Evolutionary conservation across 2,329 filamentous ascomycete species (phyloP).

Genomic region (Microcyclospora tardicrescens): DNA sequence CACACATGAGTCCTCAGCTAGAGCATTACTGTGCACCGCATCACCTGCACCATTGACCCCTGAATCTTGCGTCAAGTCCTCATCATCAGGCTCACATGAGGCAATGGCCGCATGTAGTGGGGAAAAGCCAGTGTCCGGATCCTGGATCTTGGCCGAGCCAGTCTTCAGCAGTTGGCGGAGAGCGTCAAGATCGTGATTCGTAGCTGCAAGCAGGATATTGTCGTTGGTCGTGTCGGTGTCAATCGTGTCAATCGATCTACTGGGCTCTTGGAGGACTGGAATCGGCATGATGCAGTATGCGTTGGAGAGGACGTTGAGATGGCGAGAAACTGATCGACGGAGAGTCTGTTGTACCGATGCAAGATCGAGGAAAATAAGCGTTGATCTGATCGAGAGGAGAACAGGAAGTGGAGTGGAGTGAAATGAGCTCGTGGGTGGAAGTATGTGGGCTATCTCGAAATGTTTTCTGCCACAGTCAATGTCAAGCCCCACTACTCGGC

Average conservation of each 20-base stretch:
- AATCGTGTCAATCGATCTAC: slow-evolving; percentile 12
- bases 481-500: no score
- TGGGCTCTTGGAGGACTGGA: no score
- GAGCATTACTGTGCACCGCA: slow-evolving; percentile 19
- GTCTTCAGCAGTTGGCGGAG: slow-evolving; percentile 57
- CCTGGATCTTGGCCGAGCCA: slow-evolving; percentile 59
- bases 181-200: slow-evolving; percentile 52
- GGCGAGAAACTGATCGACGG: no score
- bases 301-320: no score
- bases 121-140: slow-evolving; percentile 71
- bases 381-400: no score
- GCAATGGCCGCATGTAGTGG: slow-evolving; percentile 84
- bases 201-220: slow-evolving; percentile 52
- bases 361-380: no score
- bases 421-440: no score
- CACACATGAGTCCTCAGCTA: slow-evolving; percentile 45
- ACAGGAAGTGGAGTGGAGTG: no score
- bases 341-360: no score
- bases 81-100: slow-evolving; percentile 35
- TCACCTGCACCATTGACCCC: slow-evolving; percentile 21
- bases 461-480: no score
- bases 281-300: no score
- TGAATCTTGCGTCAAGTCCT: slow-evolving; percentile 18
- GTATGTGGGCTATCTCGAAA: no score
- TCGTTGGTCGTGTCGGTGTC: slow-evolving; percentile 38